Base-by-base conservation (phyloP, 139 green algal species). In the Tetradesmus lagerheimii region DNA sequence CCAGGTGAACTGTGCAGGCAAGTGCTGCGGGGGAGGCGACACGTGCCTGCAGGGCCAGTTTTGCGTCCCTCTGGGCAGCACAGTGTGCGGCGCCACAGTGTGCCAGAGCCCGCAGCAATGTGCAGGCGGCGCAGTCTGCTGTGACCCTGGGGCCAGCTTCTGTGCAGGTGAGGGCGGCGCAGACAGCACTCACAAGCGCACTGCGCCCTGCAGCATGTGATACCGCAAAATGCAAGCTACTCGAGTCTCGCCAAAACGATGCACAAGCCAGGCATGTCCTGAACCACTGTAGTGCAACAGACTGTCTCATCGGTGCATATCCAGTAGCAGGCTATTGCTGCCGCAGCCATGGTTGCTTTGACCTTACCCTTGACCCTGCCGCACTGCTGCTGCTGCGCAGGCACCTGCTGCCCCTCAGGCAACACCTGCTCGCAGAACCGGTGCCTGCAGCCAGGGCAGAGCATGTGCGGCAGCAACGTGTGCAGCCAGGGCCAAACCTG, bases 401-500 rank as follows among this genome's bases (percentile, higher is more conserved):
- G 35, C 35, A 37, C 35, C 34, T 80, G 81, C 53, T 87, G 81
- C 35, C 50, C 81, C 12, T 34, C 34, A 35, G 53, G 50, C 50
- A 77, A 50, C 34, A 87, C 50, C 50, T 88, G 83, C 38, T 74
- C 76, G 25, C 12, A 34, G 35, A 80, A 80, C 64, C 11, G 9
- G 38, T 88, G 83, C 64, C 25, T 88, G 27, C 15, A 34, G 25
- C 25, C 62, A 31, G 83, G 83, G 11, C 35, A 47, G 35, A 47
- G 35, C 35, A 23, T 80, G 64, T 88, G 83, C 31, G 83, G 83
- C 39, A 66, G 4, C 53, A 86, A 47, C 5, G 27, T 87, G 29
- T 87, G 82, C 82, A 87, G 23, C 35, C 71, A 67, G 39, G 71
- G 57, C 35, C 83, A 88, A 38, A 88, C 83, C 25, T 88, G 83